phyloP scores from a whole-genome alignment of 768 basidiomycete genomes.

The Rhodotorula graminis region DNA sequence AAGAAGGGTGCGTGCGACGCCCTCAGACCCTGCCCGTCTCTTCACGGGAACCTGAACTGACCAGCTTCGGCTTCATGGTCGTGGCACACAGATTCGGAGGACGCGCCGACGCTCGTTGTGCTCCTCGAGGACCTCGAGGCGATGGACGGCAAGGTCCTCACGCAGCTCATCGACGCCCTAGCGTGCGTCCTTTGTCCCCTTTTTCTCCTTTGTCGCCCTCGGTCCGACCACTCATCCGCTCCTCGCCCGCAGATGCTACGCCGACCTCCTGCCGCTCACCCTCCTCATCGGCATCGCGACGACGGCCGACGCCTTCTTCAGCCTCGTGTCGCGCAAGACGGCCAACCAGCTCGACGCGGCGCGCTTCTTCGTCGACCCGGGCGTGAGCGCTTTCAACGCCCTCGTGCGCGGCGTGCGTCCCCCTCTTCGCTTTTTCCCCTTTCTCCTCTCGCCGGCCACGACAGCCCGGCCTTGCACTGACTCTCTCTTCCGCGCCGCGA shows the following conservation, averaged over 20 bases:
- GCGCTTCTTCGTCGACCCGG: conserved; percentile 34
- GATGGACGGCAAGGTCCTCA: conserved; percentile 28
- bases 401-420: conserved; percentile 19
- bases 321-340: not conserved
- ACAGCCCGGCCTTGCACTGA: too few species aligned
- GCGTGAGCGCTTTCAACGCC: conserved; percentile 32
- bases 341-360: conserved; percentile 23
- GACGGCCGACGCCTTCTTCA: conserved; percentile 12
- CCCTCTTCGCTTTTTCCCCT: not conserved
- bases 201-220: too few species aligned
- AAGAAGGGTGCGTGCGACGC: conserved; percentile 7
- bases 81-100: not conserved
- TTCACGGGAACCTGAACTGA: too few species aligned
- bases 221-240: too few species aligned
- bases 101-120: conserved; percentile 17
- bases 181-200: not conserved
- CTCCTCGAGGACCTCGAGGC: conserved; percentile 37
- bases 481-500: too few species aligned
- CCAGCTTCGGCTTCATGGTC: too few species aligned
- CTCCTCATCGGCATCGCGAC: conserved; percentile 36
- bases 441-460: too few species aligned
- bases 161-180: conserved; percentile 20
- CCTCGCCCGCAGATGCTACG: not conserved
- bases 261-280: conserved; percentile 12
- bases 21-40: not conserved